Base-by-base conservation (phyloP, 225 moss, liverwort and hornwort genomes). In the Sphagnum contortum region DNA sequence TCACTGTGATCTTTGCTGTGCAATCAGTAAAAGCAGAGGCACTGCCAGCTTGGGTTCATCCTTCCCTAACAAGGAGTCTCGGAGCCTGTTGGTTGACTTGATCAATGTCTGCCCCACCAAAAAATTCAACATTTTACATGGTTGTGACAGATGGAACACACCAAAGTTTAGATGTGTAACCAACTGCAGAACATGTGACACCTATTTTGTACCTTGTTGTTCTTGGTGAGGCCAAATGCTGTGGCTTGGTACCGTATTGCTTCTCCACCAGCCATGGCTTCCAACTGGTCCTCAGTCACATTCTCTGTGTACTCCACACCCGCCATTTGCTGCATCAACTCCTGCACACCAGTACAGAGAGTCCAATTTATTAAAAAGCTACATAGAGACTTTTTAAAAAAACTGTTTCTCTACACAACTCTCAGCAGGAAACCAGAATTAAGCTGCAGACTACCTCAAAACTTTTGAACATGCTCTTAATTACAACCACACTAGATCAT, bases 271-370 rank as follows among this genome's bases (percentile, higher is more conserved):
- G 98, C 98, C 80, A 98, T 89, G 62, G 98, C 91, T 79, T 98
- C 98, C 77, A 98, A 80, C 75, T 98, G 98, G 74, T 98, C 98
- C 54, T 98, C 98, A 65, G 98, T 98, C 73, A 98, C 91, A 84
- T 98, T 98, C 74, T 98, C 98, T 52, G 98, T 98, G 62, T 93
- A 98, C 82, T 93, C 98, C 73, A 98, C 98, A 76, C 98, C 93
- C 47, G 98, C 98, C 98, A 98, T 98, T 82, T 98, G 98, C 87
- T 98, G 98, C 85, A 98, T 98, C 68, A 98, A 73, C 82, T 98
- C 98, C 93, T 98, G 87, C 59, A 79, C 71, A 73, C 6, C 45
- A 13, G 12, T 13, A 5, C 6, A 44, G 14, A 29, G 11, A 45
- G 48, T 45, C 46, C 8, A 9, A 2, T 2, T 12, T 50, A 13